A percentile compares a stretch with the other conserved stretches of the same genome.
Evolutionary conservation across 768 basidiomycete genomes (phyloP).

Genomic region (Mycena galericulata): DNA sequence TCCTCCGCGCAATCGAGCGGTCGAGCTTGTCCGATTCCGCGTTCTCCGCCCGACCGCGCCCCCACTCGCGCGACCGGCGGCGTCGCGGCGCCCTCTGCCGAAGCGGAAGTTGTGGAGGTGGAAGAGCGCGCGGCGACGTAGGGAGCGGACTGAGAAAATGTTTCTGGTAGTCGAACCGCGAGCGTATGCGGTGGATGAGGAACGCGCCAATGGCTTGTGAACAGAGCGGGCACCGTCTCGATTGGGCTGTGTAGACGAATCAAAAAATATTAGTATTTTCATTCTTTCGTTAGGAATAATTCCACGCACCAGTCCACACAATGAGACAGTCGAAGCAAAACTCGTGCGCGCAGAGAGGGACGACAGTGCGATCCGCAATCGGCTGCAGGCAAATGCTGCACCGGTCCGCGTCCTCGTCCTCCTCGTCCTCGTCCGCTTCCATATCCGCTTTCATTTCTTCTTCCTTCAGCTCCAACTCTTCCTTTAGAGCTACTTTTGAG

Average conservation of each 20-base stretch:
- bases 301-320: slow-evolving; percentile 84
- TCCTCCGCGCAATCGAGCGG: slow-evolving; percentile 75
- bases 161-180: slow-evolving; percentile 85
- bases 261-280: not conserved
- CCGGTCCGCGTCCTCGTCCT: slow-evolving; percentile 59
- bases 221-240: slow-evolving; percentile 83
- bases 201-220: slow-evolving; percentile 75
- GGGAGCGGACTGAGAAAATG: slow-evolving; percentile 78
- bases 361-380: slow-evolving; percentile 80
- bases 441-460: not conserved
- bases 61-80: no score
- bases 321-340: slow-evolving; percentile 94
- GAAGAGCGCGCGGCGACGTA: slow-evolving; percentile 56
- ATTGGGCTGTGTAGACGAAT: slow-evolving; percentile 69
- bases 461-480: slow-evolving; percentile 13
- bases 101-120: slow-evolving; percentile 45
- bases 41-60: no score
- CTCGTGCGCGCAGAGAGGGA: slow-evolving; percentile 90
- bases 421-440: slow-evolving; percentile 48
- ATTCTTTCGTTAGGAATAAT: not conserved
- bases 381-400: slow-evolving; percentile 91
- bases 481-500: no score
- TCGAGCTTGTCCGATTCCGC: slow-evolving; percentile 80
- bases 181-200: slow-evolving; percentile 83
- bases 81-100: slow-evolving; percentile 48